These are phyloP conservation scores for Pseudocercospora musae DNA, from an alignment of 2,329 filamentous ascomycete genomes.

Conservation along the genomic window DNA sequence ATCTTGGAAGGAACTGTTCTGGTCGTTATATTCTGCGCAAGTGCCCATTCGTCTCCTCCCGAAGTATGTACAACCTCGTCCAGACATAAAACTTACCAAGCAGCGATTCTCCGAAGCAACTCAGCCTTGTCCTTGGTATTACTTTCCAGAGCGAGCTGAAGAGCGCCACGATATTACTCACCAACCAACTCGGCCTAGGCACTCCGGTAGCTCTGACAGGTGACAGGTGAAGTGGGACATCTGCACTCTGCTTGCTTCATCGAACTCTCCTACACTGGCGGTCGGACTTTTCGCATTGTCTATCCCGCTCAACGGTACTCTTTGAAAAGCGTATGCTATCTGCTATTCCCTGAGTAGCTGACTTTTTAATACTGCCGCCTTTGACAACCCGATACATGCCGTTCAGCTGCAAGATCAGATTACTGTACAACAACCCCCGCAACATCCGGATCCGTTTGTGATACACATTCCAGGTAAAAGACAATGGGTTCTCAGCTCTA, in stretches of 20 bases:
- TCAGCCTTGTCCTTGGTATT: background rate
- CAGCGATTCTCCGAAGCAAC: background rate
- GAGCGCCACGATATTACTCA: background rate
- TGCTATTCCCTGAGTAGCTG: no score
- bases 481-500: constrained; percentile 1
- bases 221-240: background rate
- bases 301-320: no score
- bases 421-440: no score
- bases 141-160: background rate
- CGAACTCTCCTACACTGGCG: background rate
- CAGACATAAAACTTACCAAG: background rate
- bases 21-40: background rate
- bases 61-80: background rate
- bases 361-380: no score
- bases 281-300: background rate
- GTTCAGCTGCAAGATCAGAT: no score
- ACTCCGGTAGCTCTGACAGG: background rate
- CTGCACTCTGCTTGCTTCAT: background rate
- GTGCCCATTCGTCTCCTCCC: background rate
- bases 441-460: no score
- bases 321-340: no score
- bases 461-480: no score
- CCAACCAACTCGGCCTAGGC: background rate
- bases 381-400: no score
- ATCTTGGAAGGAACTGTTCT: background rate